A percentile compares a stretch with the other conserved stretches of the same genome.
These are phyloP conservation scores for Talaromyces sp. DNA, from an alignment of 2,329 filamentous ascomycete genomes.

Conservation along the genomic window DNA sequence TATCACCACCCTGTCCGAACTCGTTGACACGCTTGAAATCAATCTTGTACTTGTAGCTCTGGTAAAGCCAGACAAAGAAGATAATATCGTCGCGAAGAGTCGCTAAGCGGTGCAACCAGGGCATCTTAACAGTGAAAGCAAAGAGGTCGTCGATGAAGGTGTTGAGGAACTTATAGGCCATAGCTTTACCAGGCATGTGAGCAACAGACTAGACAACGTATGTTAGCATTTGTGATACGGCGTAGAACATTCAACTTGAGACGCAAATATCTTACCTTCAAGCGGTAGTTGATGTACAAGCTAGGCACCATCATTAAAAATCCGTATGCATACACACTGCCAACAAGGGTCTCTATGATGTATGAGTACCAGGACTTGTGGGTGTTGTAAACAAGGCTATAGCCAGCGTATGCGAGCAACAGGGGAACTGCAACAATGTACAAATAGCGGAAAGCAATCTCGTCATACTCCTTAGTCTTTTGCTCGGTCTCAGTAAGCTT, in stretches of 20 bases:
- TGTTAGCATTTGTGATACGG: not conserved
- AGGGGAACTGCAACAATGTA: slow-evolving; percentile 90
- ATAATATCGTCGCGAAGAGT: slow-evolving; percentile 95
- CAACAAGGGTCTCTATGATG: slow-evolving; percentile 91
- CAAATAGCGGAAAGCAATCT: slow-evolving; percentile 96
- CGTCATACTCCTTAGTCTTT: slow-evolving; percentile 97
- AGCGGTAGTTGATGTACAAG: slow-evolving; percentile 97
- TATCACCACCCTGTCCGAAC: slow-evolving; percentile 98
- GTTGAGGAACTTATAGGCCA: slow-evolving; percentile 98
- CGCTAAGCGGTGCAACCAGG: slow-evolving; percentile 84
- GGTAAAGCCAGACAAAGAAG: slow-evolving; percentile 97
- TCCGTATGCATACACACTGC: slow-evolving; percentile 94
- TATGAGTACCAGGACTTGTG: slow-evolving; percentile 99
- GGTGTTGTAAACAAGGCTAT: slow-evolving; percentile 87
- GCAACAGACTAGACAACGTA: slow-evolving; percentile 64
- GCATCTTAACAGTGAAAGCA: slow-evolving; percentile 99
- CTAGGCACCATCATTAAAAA: slow-evolving; percentile 99
- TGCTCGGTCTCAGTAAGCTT: slow-evolving; percentile 92
- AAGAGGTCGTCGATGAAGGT: slow-evolving; percentile 99
- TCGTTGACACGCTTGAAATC: slow-evolving; percentile 95
- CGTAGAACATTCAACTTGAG: not conserved
- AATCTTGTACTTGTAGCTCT: slow-evolving; percentile 87
- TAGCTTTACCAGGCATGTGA: slow-evolving; percentile 93
- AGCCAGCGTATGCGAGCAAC: slow-evolving; percentile 82
- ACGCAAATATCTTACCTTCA: slow-evolving; percentile 64